Evolutionary conservation across 23 red algal genomes (phyloP).

Genomic region (Gracilaria caudata): DNA sequence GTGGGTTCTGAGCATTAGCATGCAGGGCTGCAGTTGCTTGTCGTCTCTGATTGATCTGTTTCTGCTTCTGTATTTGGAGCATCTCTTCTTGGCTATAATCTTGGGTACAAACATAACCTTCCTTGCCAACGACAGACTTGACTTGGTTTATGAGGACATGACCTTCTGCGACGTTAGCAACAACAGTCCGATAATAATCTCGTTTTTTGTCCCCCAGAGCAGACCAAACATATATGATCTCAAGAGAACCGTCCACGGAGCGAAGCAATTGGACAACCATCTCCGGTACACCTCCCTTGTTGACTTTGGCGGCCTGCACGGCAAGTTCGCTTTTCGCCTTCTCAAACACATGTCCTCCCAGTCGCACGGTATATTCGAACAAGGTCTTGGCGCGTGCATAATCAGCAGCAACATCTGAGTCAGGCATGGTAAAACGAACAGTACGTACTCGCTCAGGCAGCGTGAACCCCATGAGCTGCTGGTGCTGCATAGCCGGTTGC

Average conservation of each 20-base stretch:
- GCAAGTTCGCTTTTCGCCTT: constrained; percentile 5
- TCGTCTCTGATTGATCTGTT: constrained; percentile 40
- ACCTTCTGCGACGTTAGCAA: constrained; percentile 43
- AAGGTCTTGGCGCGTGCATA: not conserved
- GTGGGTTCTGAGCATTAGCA: constrained; percentile 24
- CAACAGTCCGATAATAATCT: constrained; percentile 36
- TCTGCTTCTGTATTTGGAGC: constrained; percentile 21
- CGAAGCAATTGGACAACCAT: constrained; percentile 27
- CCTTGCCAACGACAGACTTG: constrained; percentile 18
- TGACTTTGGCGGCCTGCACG: not conserved
- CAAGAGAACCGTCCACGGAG: constrained; percentile 11
- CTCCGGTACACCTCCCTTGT: not conserved
- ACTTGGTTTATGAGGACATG: constrained; percentile 55
- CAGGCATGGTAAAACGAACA: constrained; percentile 16
- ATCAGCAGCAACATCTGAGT: constrained; percentile 3
- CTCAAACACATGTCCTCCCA: not conserved
- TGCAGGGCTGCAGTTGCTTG: constrained; percentile 40
- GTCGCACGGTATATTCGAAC: not conserved
- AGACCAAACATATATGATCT: constrained; percentile 23
- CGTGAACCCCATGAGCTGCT: not conserved
- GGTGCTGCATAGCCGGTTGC: not conserved
- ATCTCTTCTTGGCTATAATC: constrained; percentile 37
- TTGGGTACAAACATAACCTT: constrained; percentile 43
- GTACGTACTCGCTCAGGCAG: constrained; percentile 10
- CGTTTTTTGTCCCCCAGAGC: constrained; percentile 41